Base-by-base conservation (phyloP, 495 filamentous ascomycete genomes). In the Penicillium soppii region DNA sequence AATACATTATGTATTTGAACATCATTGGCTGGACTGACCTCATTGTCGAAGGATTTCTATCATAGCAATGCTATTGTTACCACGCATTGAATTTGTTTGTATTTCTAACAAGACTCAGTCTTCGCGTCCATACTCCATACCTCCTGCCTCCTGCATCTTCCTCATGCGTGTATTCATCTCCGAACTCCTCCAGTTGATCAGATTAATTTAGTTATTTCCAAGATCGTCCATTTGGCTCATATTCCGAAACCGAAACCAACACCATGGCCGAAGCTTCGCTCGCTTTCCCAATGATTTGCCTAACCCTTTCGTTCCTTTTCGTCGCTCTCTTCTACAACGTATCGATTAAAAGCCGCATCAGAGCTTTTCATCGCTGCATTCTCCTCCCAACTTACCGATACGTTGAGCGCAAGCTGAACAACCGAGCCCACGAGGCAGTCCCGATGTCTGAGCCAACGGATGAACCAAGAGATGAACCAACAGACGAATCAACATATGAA, bases 241-340 rank as follows among this genome's bases (percentile, higher is more conserved):
- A n/a, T 17, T 3, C 20, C 1, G 1, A 9, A 23, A 40, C 8
- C 17, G n/a, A 10, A 13, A 20, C 13, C 25, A 30, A 7, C 17
- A n/a, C 7, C 27, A 56, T 56, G 48, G 27, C 7, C 12, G 36
- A 52, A 17, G 54, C 48, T 19, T 53, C 54, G 13, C 54, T 57
- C 17, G 13, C 19, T 36, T 56, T 63, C 13, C 57, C 57, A 2
- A 22, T 35, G 1, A 35, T 50, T 27, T 58, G 56, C 23, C 43
- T 67, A 10, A 4, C 52, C 26, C 9, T 62, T 33, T 62, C 59
- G 9, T 40, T 54, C 21, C n/a, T 56, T 20, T 57, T 67, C 39
- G 20, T 59, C n/a, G 5, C 44, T 10, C 37, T 21, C 20, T 42
- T 59, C 5, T 36, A 56, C 33, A 39, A 36, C 41, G 26, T 32